Base-by-base conservation (phyloP, 257 asterid genomes). In the Penstemon davidsonii region DNA sequence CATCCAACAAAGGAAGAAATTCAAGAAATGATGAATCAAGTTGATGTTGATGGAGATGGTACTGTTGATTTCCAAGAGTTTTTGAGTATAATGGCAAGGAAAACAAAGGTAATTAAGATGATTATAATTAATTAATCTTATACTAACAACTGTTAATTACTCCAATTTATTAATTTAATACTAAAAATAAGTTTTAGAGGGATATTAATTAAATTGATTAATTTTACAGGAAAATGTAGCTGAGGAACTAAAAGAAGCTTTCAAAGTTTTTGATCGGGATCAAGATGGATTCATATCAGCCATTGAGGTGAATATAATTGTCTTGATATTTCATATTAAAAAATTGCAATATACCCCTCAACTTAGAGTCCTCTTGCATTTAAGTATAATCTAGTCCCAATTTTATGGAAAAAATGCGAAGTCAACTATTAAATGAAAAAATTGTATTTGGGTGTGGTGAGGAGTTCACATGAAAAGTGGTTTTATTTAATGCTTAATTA, bases 231-330 rank as follows among this genome's bases (percentile, higher is more conserved):
- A 89, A 56, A 84, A 82, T 67, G 85, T 74, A 10, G 69, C 84
- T 3, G 95, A 85, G n/a, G 96, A 90, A 70, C 69, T 87, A 38
- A 85, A 84, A 69, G 96, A 87, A 79, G 95, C 93, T 49, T 90
- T 90, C 81, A 85, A 84, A 75, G 96, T 90, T 5, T 90, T 90
- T 59, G 96, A 90, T 51, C 71, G 89, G 50, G 95, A 90, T 73
- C 96, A 87, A 78, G 96, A 90, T 74, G 96, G 96, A 36, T 87
- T 85, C 82, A 90, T 90, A 72, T 90, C 95, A 1, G 84, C 93
- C 6, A 46, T 47, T 9, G 96, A 90, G 95, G 95, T 89, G 43
- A 75, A 6, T 38, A 18, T 12, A 1, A 6, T 46, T 19, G 33
- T 25, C 33, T 25, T 25, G 33, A 25, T 25, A 25, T 25, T 25